phyloP scores from a whole-genome alignment of 257 asterid genomes.

The Solanum medicagineum region DNA sequence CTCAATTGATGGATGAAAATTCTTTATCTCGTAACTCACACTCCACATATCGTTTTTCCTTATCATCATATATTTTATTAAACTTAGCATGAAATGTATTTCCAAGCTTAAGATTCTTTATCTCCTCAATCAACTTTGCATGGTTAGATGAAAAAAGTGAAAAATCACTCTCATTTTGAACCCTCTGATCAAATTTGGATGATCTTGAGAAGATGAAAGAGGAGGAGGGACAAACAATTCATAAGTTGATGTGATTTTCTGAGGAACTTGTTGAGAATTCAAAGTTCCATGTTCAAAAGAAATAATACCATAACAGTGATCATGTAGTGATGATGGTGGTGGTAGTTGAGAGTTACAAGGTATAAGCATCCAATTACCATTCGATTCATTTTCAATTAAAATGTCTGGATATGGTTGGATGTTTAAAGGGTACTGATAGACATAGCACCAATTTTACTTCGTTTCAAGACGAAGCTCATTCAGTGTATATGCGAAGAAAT shows the following conservation, averaged over 20 bases:
- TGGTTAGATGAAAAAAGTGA: not conserved
- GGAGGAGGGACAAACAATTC: not conserved
- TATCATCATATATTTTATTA: not conserved
- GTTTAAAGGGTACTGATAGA: not conserved
- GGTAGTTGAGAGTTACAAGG: not conserved
- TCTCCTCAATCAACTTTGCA: not conserved
- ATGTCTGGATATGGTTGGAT: not conserved
- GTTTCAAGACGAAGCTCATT: not conserved
- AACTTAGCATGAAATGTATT: not conserved
- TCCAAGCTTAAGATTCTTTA: not conserved
- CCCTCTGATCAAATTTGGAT: not conserved
- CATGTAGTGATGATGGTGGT: not conserved
- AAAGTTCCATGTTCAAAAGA: not conserved
- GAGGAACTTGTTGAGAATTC: not conserved
- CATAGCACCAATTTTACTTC: not conserved
- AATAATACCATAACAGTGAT: not conserved
- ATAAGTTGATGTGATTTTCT: not conserved
- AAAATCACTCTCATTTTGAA: not conserved
- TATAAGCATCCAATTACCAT: not conserved
- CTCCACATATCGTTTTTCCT: not conserved
- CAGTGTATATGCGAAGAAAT: not conserved
- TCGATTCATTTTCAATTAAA: not conserved
- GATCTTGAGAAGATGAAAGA: not conserved
- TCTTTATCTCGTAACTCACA: not conserved
- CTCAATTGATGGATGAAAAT: no score